Conservation (phyloP, 2,329 filamentous ascomycete species). For the Fusarium hostae region DNA sequence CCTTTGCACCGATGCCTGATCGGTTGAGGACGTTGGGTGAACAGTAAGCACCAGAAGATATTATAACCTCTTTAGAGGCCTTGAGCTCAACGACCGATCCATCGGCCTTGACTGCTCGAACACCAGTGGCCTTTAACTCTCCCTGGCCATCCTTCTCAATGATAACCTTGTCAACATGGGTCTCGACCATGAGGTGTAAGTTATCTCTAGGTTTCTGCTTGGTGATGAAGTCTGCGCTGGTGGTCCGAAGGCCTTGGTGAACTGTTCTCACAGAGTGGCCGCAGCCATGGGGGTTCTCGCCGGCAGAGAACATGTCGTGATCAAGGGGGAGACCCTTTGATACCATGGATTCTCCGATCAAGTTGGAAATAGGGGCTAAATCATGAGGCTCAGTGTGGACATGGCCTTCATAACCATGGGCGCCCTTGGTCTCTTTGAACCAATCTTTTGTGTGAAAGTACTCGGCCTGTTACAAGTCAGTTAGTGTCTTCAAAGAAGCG, state of each 20-base stretch:
- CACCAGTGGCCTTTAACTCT: constrained; percentile 57
- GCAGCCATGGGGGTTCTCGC: constrained; percentile 62
- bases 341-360: constrained; percentile 64
- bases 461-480: constrained; percentile 54
- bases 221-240: constrained; percentile 63
- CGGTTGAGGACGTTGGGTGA: constrained; percentile 63
- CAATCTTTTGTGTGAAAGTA: constrained; percentile 68
- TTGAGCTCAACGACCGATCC: constrained; percentile 54
- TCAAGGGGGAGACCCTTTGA: constrained; percentile 65
- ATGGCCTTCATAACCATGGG: constrained; percentile 63
- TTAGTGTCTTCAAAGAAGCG: not conserved
- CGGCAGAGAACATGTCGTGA: constrained; percentile 68
- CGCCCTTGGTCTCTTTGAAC: constrained; percentile 60
- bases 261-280: constrained; percentile 66
- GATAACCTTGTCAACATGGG: constrained; percentile 63
- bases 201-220: constrained; percentile 54
- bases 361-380: constrained; percentile 66
- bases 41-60: constrained; percentile 61
- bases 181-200: constrained; percentile 59
- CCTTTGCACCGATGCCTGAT: constrained; percentile 61
- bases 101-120: constrained; percentile 54
- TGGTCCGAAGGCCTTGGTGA: constrained; percentile 62
- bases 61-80: constrained; percentile 53
- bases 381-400: constrained; percentile 68
- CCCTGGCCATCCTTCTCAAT: constrained; percentile 51